These are phyloP conservation scores for Chenopodium album DNA, from an alignment of 148 eudicot species.

Conservation along the genomic window DNA sequence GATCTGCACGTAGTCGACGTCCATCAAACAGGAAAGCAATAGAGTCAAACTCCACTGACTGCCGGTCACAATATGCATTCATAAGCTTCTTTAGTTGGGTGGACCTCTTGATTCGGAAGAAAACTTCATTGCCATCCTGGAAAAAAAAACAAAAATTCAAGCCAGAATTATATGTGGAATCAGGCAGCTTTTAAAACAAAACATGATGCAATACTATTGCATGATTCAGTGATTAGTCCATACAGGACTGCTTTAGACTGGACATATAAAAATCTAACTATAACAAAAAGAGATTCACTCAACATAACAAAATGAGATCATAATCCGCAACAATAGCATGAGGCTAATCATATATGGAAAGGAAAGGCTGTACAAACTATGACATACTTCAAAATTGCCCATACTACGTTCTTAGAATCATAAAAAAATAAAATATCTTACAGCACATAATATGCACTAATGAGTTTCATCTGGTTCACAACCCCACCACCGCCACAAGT, in stretches of 20 bases:
- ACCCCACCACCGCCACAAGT: too few species aligned
- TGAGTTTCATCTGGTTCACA: too few species aligned
- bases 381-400: too few species aligned
- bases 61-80: conserved; percentile 62
- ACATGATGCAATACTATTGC: not conserved
- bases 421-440: too few species aligned
- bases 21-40: conserved; percentile 68
- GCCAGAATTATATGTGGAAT: not conserved
- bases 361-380: too few species aligned
- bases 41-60: conserved; percentile 51
- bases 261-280: too few species aligned
- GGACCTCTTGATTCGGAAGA: conserved; percentile 58
- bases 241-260: too few species aligned
- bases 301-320: not conserved
- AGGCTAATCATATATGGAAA: too few species aligned
- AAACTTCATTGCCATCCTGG: conserved; percentile 68
- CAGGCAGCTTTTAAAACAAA: not conserved
- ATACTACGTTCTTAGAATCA: too few species aligned
- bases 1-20: conserved; percentile 54
- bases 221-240: too few species aligned
- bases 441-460: too few species aligned
- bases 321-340: not conserved
- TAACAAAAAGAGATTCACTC: not conserved
- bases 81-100: conserved; percentile 69
- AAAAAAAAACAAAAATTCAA: not conserved